A percentile compares a stretch with the other conserved stretches of the same genome.
These are phyloP conservation scores for Monilinia polystroma DNA, from an alignment of 2,329 filamentous ascomycete species.

Conservation along the genomic window DNA sequence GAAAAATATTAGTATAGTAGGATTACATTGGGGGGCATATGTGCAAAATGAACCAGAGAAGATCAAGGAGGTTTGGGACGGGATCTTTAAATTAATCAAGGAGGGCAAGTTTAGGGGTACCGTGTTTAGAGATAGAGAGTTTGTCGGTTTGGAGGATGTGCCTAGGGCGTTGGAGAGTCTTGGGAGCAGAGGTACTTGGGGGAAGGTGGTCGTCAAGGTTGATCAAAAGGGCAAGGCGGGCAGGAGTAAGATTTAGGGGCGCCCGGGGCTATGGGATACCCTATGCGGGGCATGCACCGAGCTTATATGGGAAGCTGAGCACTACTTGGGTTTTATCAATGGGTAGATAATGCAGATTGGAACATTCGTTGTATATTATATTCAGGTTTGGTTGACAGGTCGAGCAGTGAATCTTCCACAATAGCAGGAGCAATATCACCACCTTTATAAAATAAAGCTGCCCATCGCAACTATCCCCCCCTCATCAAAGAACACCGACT, in stretches of 20 bases:
- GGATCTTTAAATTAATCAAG: conserved; percentile 74
- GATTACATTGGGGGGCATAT: conserved; percentile 91
- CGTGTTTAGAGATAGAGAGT: conserved; percentile 77
- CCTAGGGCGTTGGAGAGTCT: conserved; percentile 74
- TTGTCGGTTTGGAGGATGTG: conserved; percentile 77
- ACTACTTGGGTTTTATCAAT: too few species aligned
- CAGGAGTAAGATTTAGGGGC: conserved; percentile 52
- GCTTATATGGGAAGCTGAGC: too few species aligned
- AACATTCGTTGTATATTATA: too few species aligned
- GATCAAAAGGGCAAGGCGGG: conserved; percentile 61
- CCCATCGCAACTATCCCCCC: too few species aligned
- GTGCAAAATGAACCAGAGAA: conserved; percentile 67
- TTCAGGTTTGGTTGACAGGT: too few species aligned
- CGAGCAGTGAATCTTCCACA: too few species aligned
- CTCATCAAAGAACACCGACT: too few species aligned
- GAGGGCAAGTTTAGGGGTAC: conserved; percentile 79
- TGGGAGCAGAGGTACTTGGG: conserved; percentile 83
- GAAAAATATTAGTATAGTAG: conserved; percentile 90
- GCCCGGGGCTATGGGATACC: too few species aligned
- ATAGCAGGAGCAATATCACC: too few species aligned
- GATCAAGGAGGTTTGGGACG: conserved; percentile 74
- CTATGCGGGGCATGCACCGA: not conserved
- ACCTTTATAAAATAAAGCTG: too few species aligned
- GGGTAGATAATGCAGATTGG: too few species aligned
- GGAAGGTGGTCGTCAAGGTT: conserved; percentile 90